Conservation (phyloP, 306 rosid species). For the Gastrolobium bilobum region DNA sequence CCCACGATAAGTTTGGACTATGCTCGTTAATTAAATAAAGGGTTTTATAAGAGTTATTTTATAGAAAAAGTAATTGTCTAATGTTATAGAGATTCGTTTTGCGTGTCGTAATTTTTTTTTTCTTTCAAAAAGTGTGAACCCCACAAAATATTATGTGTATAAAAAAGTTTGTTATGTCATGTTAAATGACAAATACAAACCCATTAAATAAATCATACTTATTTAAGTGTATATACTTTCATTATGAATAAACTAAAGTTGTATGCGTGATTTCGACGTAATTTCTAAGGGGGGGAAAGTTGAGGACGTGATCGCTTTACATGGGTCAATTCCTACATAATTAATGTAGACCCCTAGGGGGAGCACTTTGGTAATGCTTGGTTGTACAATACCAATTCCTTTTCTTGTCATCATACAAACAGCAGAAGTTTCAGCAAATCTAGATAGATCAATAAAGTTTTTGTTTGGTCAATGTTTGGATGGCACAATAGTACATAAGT, state of each 20-base stretch:
- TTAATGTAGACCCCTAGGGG: slow-evolving; percentile 52
- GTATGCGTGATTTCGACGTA: slow-evolving; percentile 22
- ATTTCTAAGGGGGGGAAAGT: slow-evolving; percentile 34
- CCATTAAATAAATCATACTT: slow-evolving; percentile 20
- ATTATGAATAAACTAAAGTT: neutral
- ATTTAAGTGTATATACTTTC: neutral
- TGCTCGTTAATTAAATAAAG: slow-evolving; percentile 30
- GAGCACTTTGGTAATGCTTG: slow-evolving; percentile 39
- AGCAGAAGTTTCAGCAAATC: slow-evolving; percentile 28
- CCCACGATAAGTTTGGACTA: slow-evolving; percentile 14
- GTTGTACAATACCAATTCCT: slow-evolving; percentile 19
- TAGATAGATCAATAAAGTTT: slow-evolving; percentile 14
- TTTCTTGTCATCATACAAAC: neutral
- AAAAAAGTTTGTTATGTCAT: too few species aligned
- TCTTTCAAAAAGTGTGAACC: too few species aligned
- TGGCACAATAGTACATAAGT: neutral
- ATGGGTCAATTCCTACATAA: slow-evolving; percentile 46
- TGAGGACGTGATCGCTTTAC: slow-evolving; percentile 32
- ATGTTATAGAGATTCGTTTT: too few species aligned
- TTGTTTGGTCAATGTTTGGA: slow-evolving; percentile 41
- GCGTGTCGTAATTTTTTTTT: too few species aligned
- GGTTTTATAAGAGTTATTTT: too few species aligned
- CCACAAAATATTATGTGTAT: too few species aligned
- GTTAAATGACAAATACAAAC: too few species aligned
- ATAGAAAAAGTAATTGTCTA: too few species aligned